phyloP scores from a whole-genome alignment of 2,329 filamentous ascomycete species.

The Colletotrichum eremochloae region DNA sequence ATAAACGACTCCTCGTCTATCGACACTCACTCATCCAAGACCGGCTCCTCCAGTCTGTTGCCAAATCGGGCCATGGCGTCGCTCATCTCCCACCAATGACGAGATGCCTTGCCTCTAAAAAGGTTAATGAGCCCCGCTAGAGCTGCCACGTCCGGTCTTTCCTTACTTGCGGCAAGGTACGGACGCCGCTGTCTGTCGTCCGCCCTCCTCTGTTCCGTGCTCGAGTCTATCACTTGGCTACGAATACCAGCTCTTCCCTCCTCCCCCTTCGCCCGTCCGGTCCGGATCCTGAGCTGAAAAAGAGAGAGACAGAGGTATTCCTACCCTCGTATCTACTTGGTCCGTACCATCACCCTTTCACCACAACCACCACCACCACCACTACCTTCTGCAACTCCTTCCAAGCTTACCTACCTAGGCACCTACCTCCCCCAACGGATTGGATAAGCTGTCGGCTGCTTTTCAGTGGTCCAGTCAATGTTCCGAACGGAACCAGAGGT shows the following conservation, averaged over 20 bases:
- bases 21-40: neutral
- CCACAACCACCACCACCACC: neutral
- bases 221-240: neutral
- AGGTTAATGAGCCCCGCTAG: slow-evolving; percentile 42
- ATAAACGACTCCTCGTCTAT: neutral
- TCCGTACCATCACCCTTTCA: neutral
- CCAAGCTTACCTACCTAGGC: neutral
- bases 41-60: slow-evolving; percentile 3
- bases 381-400: neutral
- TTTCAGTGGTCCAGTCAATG: slow-evolving; percentile 16
- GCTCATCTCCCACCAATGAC: slow-evolving; percentile 40
- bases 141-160: slow-evolving; percentile 42
- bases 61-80: slow-evolving; percentile 35
- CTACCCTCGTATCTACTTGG: slow-evolving; percentile 8
- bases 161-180: slow-evolving; percentile 30
- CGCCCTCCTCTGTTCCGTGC: neutral
- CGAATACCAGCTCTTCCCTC: slow-evolving; percentile 15
- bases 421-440: slow-evolving; percentile 3
- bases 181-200: slow-evolving; percentile 8
- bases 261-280: slow-evolving; percentile 1
- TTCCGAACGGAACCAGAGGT: slow-evolving; percentile 24
- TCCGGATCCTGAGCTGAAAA: slow-evolving; percentile 2
- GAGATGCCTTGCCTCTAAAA: slow-evolving; percentile 38
- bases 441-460: slow-evolving; percentile 11
- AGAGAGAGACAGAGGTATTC: neutral